phyloP scores from a whole-genome alignment of 2,329 filamentous ascomycete genomes.

The Trichoderma hamatum region DNA sequence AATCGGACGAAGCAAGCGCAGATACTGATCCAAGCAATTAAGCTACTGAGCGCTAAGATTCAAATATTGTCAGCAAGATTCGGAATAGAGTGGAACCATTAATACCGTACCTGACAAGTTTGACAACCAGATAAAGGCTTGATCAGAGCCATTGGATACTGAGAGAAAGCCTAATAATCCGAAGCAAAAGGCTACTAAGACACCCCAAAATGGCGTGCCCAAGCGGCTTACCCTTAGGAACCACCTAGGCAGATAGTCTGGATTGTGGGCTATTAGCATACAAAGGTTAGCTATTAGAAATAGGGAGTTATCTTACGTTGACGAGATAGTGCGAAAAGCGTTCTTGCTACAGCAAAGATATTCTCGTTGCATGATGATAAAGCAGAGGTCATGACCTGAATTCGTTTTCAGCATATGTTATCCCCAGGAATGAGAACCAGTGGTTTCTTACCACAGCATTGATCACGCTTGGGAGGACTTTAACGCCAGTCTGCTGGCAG shows the following conservation, averaged over 20 bases:
- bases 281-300: too few species aligned
- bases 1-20: constrained; percentile 39
- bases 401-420: background rate
- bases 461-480: constrained; percentile 54
- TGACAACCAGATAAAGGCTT: constrained; percentile 60
- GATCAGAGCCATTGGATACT: constrained; percentile 45
- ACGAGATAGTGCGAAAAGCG: constrained; percentile 55
- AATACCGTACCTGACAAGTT: constrained; percentile 52
- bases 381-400: constrained; percentile 49
- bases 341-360: constrained; percentile 55
- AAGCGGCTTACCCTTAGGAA: constrained; percentile 54
- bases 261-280: background rate
- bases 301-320: constrained; percentile 41
- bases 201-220: constrained; percentile 55
- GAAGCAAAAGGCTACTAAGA: constrained; percentile 47
- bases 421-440: background rate
- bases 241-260: constrained; percentile 50
- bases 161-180: constrained; percentile 53
- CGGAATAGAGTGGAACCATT: background rate
- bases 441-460: constrained; percentile 51
- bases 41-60: constrained; percentile 28
- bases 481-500: constrained; percentile 53
- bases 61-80: background rate
- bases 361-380: constrained; percentile 60
- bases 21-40: constrained; percentile 41